A percentile compares a stretch with the other conserved stretches of the same genome.
These are phyloP conservation scores for Botrytis elliptica DNA, from an alignment of 2,329 filamentous ascomycete species.

Conservation along the genomic window DNA sequence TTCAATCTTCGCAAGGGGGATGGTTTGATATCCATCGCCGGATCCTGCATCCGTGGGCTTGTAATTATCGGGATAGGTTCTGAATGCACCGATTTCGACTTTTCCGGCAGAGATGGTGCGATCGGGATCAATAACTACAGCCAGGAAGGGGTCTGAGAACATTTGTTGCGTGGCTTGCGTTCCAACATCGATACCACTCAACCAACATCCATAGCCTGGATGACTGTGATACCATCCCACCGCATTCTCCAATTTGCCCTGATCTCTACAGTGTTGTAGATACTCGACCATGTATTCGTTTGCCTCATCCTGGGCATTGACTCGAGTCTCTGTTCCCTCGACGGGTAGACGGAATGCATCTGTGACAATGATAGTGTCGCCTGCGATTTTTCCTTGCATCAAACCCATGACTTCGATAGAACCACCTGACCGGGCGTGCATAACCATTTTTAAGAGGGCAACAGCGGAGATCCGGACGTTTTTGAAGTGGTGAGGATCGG, in stretches of 20 bases:
- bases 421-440: constrained; percentile 95
- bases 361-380: constrained; percentile 84
- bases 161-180: constrained; percentile 85
- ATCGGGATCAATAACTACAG: constrained; percentile 94
- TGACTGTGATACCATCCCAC: constrained; percentile 99
- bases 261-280: constrained; percentile 71
- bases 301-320: constrained; percentile 93
- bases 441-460: constrained; percentile 97
- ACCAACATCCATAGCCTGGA: constrained; percentile 97
- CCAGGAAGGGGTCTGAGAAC: constrained; percentile 87
- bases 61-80: constrained; percentile 80
- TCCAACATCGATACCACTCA: constrained; percentile 90
- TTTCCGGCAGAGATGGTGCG: constrained; percentile 92
- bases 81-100: constrained; percentile 92
- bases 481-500: constrained; percentile 85
- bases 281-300: constrained; percentile 97
- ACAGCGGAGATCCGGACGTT: constrained; percentile 90
- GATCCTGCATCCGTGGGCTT: constrained; percentile 51
- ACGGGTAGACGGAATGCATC: constrained; percentile 93
- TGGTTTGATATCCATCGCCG: constrained; percentile 66
- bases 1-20: constrained; percentile 89
- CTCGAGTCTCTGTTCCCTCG: constrained; percentile 96
- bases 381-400: constrained; percentile 92
- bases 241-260: constrained; percentile 80
- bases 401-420: constrained; percentile 94